A percentile compares a stretch with the other conserved stretches of the same genome.
Evolutionary conservation across 2,329 filamentous ascomycete genomes (phyloP).

Genomic region (Botrytis aclada): DNA sequence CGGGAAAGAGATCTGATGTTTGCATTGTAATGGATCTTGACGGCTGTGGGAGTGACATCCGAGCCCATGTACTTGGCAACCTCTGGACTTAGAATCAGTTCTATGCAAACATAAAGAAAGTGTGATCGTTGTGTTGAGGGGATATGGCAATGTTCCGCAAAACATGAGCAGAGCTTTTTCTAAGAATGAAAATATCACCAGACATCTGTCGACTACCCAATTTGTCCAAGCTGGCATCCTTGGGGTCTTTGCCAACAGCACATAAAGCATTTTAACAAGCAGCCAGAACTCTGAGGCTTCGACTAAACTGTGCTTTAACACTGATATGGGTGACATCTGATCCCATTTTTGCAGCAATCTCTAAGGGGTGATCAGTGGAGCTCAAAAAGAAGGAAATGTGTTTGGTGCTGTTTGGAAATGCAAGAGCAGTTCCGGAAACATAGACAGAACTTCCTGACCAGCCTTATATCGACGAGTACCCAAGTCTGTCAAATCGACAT

Average conservation of each 20-base stretch:
- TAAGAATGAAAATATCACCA: background rate
- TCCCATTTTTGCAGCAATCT: constrained; percentile 36
- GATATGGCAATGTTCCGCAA: background rate
- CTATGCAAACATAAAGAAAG: background rate
- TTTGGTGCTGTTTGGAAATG: background rate
- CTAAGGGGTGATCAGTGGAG: background rate
- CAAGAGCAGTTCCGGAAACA: background rate
- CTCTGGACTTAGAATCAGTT: constrained; percentile 5
- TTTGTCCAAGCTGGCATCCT: constrained; percentile 7
- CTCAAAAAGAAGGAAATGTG: background rate
- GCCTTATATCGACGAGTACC: constrained; percentile 12
- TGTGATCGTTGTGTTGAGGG: background rate
- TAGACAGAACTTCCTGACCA: constrained; percentile 18
- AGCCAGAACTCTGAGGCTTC: constrained; percentile 52
- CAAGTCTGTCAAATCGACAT: constrained; percentile 12
- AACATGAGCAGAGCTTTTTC: background rate
- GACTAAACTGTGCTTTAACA: constrained; percentile 57
- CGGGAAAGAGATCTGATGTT: constrained; percentile 51
- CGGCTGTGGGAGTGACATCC: constrained; percentile 27
- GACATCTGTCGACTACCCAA: background rate
- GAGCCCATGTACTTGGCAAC: constrained; percentile 29
- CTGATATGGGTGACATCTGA: constrained; percentile 53
- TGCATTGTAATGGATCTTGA: constrained; percentile 28
- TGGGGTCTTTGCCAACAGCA: constrained; percentile 46
- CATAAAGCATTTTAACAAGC: constrained; percentile 47